These are phyloP conservation scores for Thelonectria discophora DNA, from an alignment of 2,329 filamentous ascomycete genomes.

Conservation along the genomic window DNA sequence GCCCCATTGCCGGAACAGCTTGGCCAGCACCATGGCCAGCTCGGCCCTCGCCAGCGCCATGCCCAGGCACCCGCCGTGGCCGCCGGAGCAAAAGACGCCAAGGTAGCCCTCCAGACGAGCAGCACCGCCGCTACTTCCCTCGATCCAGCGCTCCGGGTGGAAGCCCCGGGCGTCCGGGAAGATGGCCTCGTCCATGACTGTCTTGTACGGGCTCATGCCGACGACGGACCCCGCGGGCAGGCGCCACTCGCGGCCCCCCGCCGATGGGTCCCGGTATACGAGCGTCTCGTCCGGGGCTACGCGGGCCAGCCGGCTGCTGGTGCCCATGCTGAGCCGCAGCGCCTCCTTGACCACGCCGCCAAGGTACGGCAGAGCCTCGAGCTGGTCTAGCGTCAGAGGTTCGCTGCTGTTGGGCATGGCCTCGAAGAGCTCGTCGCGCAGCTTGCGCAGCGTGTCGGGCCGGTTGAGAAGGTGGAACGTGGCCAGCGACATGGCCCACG, in stretches of 20 bases:
- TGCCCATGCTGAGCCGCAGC: conserved; percentile 58
- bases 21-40: conserved; percentile 49
- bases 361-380: conserved; percentile 55
- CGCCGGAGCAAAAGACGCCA: conserved; percentile 48
- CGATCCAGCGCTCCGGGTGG: conserved; percentile 49
- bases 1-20: conserved; percentile 51
- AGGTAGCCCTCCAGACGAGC: conserved; percentile 47
- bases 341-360: conserved; percentile 61
- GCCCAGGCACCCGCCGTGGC: conserved; percentile 47
- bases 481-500: conserved; percentile 47
- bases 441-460: conserved; percentile 42
- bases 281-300: conserved; percentile 53
- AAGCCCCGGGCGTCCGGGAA: conserved; percentile 47
- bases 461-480: conserved; percentile 49
- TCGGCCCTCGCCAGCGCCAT: conserved; percentile 51
- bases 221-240: conserved; percentile 48
- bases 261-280: conserved; percentile 41
- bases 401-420: conserved; percentile 46
- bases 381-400: conserved; percentile 39
- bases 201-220: conserved; percentile 51
- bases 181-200: conserved; percentile 46
- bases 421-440: conserved; percentile 49
- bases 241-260: conserved; percentile 38
- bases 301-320: conserved; percentile 58
- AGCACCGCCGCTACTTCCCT: no score